Evolutionary conservation across 2,329 filamentous ascomycete species (phyloP), one percentile per base, ranked within the genome.

Genomic region (Myriosclerotinia curreyana): DNA sequence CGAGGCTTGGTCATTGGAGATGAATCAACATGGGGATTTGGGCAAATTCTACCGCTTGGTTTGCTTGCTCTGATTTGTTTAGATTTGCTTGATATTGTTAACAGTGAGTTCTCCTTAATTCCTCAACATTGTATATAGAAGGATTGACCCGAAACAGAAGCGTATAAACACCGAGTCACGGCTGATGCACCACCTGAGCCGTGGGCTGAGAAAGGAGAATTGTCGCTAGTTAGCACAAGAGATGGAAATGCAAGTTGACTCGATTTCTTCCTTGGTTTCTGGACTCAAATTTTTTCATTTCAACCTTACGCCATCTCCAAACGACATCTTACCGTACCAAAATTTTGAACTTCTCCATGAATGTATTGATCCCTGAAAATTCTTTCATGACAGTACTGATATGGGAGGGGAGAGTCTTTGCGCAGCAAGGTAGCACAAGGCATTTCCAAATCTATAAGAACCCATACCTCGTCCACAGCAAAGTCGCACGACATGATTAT

Each of bases 21-120:
- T 58, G 67, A 68, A 46, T 48, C 50, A 5, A 50, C 34, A 20
- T 68, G 67, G 67, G 67, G 67, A 0, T 67, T 67, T 51, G 67
- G 67, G 5, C 67, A 67, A 28, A 52, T 68, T 22, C 22, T 68
- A 38, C 65, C 67, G 2, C 42, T 67, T n/a, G 61, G 53, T 4
- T 31, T 68, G 20, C 46, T 68, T 22, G 61, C 60, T 34, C 22
- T 67, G 12, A 50, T 67, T 15, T 49, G 63, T 15, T 50, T 68
- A 14, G 63, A 65, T 49, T 40, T 66, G 14, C 44, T 68, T 22
- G 65, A 68, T 58, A 59, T 62, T 11, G 28, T 62, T 15, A 60
- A 68, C 20, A 59, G 66, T 68, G 46, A 54, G 62, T 53, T 17
- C 5, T 1, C 22, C 25, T 7, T 15, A 20, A 14, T 48, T n/a